A percentile compares a stretch with the other conserved stretches of the same genome.
phyloP scores from a whole-genome alignment of 2,329 filamentous ascomycete species.

The Parasarocladium wereldwijsianum region DNA sequence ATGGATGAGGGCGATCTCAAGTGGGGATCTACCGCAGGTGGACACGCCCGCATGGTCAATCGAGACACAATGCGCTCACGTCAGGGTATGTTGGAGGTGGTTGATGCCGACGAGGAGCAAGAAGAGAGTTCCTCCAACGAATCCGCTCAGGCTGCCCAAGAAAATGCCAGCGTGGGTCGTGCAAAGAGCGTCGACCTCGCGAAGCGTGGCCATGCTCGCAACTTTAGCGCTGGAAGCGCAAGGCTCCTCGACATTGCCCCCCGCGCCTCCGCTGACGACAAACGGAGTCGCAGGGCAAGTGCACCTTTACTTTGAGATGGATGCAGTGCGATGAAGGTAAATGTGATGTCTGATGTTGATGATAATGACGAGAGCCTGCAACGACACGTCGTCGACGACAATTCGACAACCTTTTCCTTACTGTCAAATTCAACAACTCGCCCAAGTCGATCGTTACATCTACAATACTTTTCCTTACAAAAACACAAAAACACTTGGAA shows the following conservation, averaged over 20 bases:
- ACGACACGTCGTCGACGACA: slow-evolving; percentile 3
- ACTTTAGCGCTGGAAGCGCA: slow-evolving; percentile 66
- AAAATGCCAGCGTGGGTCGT: slow-evolving; percentile 34
- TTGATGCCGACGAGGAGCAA: slow-evolving; percentile 18
- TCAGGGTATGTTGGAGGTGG: slow-evolving; percentile 33
- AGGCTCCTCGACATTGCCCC: slow-evolving; percentile 55
- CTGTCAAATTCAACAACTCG: slow-evolving; percentile 8
- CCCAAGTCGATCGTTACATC: slow-evolving; percentile 10
- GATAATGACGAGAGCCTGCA: slow-evolving; percentile 2
- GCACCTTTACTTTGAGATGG: slow-evolving; percentile 4
- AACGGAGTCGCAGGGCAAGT: slow-evolving; percentile 16
- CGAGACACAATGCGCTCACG: slow-evolving; percentile 33
- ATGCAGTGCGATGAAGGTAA: slow-evolving; percentile 5
- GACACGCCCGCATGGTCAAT: slow-evolving; percentile 37
- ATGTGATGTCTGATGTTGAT: background rate
- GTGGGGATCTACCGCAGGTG: slow-evolving; percentile 36
- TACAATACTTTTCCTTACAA: slow-evolving; percentile 3
- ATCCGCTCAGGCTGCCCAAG: slow-evolving; percentile 12
- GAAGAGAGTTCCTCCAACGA: slow-evolving; percentile 14
- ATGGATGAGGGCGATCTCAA: slow-evolving; percentile 27
- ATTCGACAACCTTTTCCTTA: slow-evolving; percentile 5
- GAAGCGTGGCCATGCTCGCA: slow-evolving; percentile 44
- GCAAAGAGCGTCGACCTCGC: slow-evolving; percentile 58
- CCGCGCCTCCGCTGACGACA: slow-evolving; percentile 36
- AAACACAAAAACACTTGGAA: slow-evolving; percentile 4